Evolutionary conservation across 768 basidiomycete species (phyloP).

Genomic region (Phlegmacium glaucopus): DNA sequence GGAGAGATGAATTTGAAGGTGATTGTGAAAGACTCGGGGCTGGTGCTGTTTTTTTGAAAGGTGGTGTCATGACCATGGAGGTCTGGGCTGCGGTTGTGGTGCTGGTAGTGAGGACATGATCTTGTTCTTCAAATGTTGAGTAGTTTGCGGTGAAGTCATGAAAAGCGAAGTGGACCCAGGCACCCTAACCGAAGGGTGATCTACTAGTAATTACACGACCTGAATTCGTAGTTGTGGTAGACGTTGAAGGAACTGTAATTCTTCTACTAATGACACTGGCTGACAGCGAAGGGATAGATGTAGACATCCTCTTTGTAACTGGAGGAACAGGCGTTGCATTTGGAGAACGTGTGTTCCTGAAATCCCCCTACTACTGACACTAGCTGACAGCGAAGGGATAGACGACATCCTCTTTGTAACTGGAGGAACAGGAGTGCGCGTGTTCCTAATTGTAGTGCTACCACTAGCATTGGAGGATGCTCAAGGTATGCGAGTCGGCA

Average conservation of each 20-base stretch:
- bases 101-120: constrained; percentile 31
- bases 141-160: constrained; percentile 19
- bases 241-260: too few species aligned
- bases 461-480: too few species aligned
- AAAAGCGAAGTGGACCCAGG: constrained; percentile 24
- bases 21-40: constrained; percentile 18
- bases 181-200: constrained; percentile 20
- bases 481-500: constrained; percentile 43
- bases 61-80: constrained; percentile 30
- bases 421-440: too few species aligned
- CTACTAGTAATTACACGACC: constrained; percentile 6
- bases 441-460: too few species aligned
- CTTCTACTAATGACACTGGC: constrained; percentile 28
- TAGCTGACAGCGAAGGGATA: too few species aligned
- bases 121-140: constrained; percentile 11
- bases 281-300: constrained; percentile 34
- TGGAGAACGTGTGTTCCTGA: constrained; percentile 42
- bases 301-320: constrained; percentile 33
- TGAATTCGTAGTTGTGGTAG: constrained; percentile 2
- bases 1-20: constrained; percentile 16
- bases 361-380: constrained; percentile 50
- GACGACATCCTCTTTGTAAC: too few species aligned
- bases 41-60: constrained; percentile 18
- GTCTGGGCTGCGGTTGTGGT: constrained; percentile 33
- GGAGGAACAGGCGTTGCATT: constrained; percentile 46